A percentile compares a stretch with the other conserved stretches of the same genome.
phyloP scores from a whole-genome alignment of 331 rosid species.

The Quercus lobata region DNA sequence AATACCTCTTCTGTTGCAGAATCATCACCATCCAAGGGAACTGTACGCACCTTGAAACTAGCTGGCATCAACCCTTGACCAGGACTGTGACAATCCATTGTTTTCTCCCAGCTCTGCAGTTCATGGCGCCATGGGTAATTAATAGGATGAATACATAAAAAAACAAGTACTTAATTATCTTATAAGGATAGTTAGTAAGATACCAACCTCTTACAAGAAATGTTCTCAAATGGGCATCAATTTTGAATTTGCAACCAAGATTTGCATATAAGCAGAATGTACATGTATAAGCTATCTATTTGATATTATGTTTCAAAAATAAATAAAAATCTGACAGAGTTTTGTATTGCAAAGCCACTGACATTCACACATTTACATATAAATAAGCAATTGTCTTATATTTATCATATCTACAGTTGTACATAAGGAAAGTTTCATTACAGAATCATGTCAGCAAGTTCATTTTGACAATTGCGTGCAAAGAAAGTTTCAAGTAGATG shows the following conservation, averaged over 20 bases:
- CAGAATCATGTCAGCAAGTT: not conserved
- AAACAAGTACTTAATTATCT: slow-evolving; percentile 12
- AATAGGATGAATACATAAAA: not conserved
- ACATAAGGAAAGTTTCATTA: not conserved
- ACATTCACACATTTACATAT: not conserved
- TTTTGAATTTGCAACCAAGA: not conserved
- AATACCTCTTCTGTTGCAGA: slow-evolving; percentile 78
- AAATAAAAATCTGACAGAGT: not conserved
- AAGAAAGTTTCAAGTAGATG: slow-evolving; percentile 4
- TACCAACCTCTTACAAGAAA: not conserved
- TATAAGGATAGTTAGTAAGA: not conserved
- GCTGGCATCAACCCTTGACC: slow-evolving; percentile 98
- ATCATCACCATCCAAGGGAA: slow-evolving; percentile 82
- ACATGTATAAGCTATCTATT: not conserved
- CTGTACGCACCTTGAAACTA: slow-evolving; percentile 82
- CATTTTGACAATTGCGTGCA: not conserved
- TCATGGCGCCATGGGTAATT: slow-evolving; percentile 3
- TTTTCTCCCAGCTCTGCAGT: slow-evolving; percentile 93
- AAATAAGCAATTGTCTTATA: not conserved
- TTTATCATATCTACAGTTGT: not conserved
- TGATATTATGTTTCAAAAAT: not conserved
- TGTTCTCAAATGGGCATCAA: not conserved
- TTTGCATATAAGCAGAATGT: not conserved
- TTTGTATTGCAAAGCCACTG: not conserved
- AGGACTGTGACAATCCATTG: slow-evolving; percentile 91